Percentiles rank a stretch among this genome's conserved stretches.
phyloP scores from a whole-genome alignment of 176 grass and related monocot species.

The Hsuehochloa calcarea region DNA sequence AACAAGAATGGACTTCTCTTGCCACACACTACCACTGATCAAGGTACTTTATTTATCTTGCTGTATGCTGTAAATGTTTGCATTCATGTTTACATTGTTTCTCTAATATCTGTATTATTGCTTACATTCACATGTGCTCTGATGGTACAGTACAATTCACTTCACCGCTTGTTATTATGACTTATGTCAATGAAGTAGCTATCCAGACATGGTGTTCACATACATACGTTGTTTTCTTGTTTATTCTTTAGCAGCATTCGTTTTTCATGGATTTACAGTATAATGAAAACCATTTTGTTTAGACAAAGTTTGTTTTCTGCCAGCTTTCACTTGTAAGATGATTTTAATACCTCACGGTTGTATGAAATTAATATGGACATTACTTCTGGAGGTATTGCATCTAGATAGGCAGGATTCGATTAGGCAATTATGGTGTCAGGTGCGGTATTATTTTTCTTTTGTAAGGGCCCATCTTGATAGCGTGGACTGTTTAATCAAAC shows the following conservation, averaged over 20 bases:
- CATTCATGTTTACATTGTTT: not conserved
- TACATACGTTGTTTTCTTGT: not conserved
- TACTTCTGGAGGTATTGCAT: not conserved
- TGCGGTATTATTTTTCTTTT: not conserved
- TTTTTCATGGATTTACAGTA: not conserved
- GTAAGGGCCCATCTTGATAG: not conserved
- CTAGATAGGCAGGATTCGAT: not conserved
- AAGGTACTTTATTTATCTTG: constrained; percentile 52
- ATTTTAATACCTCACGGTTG: not conserved
- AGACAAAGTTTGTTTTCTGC: not conserved
- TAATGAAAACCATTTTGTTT: not conserved
- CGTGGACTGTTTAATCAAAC: no score
- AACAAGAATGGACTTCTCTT: constrained; percentile 99
- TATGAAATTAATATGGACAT: not conserved
- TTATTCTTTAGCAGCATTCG: not conserved
- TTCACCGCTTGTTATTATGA: not conserved
- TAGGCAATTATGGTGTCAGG: not conserved
- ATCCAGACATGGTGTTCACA: not conserved
- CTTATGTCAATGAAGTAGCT: not conserved
- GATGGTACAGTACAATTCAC: not conserved
- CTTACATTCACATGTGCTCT: not conserved
- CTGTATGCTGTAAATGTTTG: not conserved
- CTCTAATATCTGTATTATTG: not conserved
- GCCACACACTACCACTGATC: constrained; percentile 93
- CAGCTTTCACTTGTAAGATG: not conserved